Evolutionary conservation across 2,329 filamentous ascomycete genomes (phyloP), one percentile per base, ranked within the genome.

Genomic region (Colletotrichum falcatum): DNA sequence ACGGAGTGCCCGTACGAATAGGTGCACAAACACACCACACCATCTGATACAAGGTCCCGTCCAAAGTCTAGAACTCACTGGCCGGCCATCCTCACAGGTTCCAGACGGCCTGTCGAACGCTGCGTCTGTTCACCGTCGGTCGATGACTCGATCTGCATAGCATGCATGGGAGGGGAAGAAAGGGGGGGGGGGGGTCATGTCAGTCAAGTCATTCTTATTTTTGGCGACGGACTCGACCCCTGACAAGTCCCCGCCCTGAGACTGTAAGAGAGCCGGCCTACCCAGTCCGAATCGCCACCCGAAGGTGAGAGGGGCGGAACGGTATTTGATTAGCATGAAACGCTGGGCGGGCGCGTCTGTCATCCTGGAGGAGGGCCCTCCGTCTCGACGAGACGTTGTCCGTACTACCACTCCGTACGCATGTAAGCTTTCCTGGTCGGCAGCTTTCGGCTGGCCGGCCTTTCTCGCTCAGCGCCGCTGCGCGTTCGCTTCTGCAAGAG

Each of bases 151-250:
- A 46, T 46, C n/a, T n/a, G n/a, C n/a, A n/a, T n/a, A n/a, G 44
- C 44, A 46, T n/a, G 6, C 18, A 9, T 12, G n/a, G n/a, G n/a
- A n/a, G n/a, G n/a, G n/a, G n/a, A 33, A 3, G 30, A 33, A 33
- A 33, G 30, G 30, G 30, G 58, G n/a, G n/a, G n/a, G n/a, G n/a
- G n/a, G n/a, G n/a, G n/a, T n/a, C n/a, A n/a, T n/a, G n/a, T n/a
- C n/a, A n/a, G n/a, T n/a, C n/a, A 62, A 54, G 58, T 63, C 58
- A 67, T 46, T 53, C 37, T 59, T 63, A 68, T 35, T 67, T 63
- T 63, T 33, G 59, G 67, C n/a, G 42, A 23, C n/a, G n/a, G n/a
- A n/a, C n/a, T 39, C 39, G 1, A 26, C 64, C 53, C 64, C 44
- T 67, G 58, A 68, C 44, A 23, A 20, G 37, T 54, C 37, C 48